Evolutionary conservation across 306 rosid genomes (phyloP), one percentile per base, ranked within the genome.

Genomic region (Quercus aquifolioides): DNA sequence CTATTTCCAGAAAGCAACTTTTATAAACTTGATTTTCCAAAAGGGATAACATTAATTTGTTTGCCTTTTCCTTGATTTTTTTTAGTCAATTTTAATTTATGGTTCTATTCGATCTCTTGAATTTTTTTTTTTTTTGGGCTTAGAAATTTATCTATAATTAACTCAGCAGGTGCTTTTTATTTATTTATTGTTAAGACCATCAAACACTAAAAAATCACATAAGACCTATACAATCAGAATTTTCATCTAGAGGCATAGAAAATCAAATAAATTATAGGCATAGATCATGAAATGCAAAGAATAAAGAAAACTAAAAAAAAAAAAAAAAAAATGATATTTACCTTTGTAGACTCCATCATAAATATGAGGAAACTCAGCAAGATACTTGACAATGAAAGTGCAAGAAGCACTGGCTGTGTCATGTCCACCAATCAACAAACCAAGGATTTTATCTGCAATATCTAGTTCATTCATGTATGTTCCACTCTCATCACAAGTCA

Each of bases 401-500:
- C 97, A 92, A 19, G 97, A 86, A 30, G 85, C 91, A 54, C 97
- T 92, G 6, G 98, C 92, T 1, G 98, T 92, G 84, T 94, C 98
- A 33, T 94, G 98, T 12, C 98, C 97, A 7, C 97, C 98, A 31
- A 94, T 84, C 84, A 94, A 80, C 28, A 94, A 80, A 0, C 97
- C 98, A 3, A 94, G 90, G 58, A 94, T 94, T 88, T 94, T 94
- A 57, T 94, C 94, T 1, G 97, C 97, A 72, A 92, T 88, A 35
- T 90, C 92, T 5, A 76, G 19, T 38, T 92, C 94, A 4, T 1
- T 82, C 98, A 94, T 86, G 69, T 77, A 80, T 0, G n/a, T 54
- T 0, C 97, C 98, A 15, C 71, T 73, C 46, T 92, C 94, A 51
- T 89, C 81, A 57, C 87, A 76, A 0, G 89, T 46, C 57, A 85